phyloP scores from a whole-genome alignment of 1,284 basidiomycete species.

The Volvariella surrecta region DNA sequence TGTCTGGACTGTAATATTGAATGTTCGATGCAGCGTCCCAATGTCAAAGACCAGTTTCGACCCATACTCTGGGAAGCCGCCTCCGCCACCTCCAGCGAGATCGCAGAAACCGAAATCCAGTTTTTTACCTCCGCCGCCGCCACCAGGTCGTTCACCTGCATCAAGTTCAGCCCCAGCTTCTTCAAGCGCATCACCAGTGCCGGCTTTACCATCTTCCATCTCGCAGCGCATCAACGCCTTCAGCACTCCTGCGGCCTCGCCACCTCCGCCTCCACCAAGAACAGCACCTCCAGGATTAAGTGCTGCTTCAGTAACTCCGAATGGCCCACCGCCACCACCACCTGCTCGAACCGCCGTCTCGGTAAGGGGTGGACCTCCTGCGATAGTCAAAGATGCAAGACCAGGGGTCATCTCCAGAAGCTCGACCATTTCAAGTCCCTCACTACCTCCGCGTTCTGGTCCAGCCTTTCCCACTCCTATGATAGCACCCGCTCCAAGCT shows the following conservation, averaged over 20 bases:
- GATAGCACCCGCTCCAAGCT: not conserved
- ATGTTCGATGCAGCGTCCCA: slow-evolving; percentile 24
- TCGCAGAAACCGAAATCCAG: slow-evolving; percentile 11
- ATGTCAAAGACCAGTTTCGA: slow-evolving; percentile 57
- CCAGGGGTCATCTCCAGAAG: slow-evolving; percentile 10
- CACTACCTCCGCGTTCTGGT: slow-evolving; percentile 1
- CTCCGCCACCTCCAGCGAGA: slow-evolving; percentile 35
- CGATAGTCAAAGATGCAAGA: slow-evolving; percentile 16
- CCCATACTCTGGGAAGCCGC: slow-evolving; percentile 36
- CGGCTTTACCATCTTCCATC: not conserved
- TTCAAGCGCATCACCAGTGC: not conserved
- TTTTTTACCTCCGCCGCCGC: slow-evolving; percentile 19
- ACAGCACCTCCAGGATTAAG: not conserved
- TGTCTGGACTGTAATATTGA: not conserved
- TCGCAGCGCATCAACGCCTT: slow-evolving; percentile 1
- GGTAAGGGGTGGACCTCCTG: slow-evolving; percentile 14
- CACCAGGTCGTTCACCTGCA: slow-evolving; percentile 16
- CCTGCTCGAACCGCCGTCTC: slow-evolving; percentile 10
- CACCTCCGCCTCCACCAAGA: slow-evolving; percentile 8
- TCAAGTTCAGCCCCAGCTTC: slow-evolving; percentile 9
- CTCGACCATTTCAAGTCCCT: too few relatives aligned
- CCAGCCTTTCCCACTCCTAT: not conserved
- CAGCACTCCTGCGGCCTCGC: slow-evolving; percentile 3
- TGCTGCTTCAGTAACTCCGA: not conserved
- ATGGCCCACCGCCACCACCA: slow-evolving; percentile 6